Conservation (phyloP, 139 green algal species). For the Chlamydomonas sphaeroides region DNA sequence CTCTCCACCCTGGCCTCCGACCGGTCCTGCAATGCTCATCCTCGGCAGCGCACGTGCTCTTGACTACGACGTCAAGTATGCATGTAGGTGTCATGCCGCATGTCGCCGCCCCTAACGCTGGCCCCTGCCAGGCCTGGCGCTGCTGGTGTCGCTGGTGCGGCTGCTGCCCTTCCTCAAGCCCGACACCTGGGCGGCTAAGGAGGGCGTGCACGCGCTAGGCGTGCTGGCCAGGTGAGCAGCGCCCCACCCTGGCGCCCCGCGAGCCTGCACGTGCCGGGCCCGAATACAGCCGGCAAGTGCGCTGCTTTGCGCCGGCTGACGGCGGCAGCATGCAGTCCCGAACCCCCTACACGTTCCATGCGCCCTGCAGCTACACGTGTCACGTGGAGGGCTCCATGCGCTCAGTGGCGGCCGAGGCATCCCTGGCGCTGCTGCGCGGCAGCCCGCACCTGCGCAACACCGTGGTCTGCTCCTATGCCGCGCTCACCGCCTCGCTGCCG, state of each 20-base stretch:
- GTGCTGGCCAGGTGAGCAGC: conserved; percentile 55
- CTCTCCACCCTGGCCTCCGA: background rate
- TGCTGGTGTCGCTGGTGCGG: conserved; percentile 35
- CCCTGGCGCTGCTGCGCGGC: conserved; percentile 65
- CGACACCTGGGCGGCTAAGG: conserved; percentile 35
- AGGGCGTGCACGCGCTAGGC: conserved; percentile 47
- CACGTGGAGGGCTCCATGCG: conserved; percentile 52
- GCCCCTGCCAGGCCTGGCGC: background rate
- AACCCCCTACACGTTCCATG: no score
- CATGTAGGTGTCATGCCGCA: no score
- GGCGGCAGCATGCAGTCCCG: no score
- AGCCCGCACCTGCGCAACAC: conserved; percentile 70
- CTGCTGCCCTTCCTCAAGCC: conserved; percentile 57
- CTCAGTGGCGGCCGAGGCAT: conserved; percentile 50
- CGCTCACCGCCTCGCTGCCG: conserved; percentile 60
- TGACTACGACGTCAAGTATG: no score
- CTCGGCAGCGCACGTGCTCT: no score
- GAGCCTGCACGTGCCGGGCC: no score
- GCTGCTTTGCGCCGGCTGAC: no score
- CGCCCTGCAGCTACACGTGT: conserved; percentile 50
- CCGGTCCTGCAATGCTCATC: no score
- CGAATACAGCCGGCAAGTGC: no score
- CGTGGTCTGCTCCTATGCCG: conserved; percentile 67
- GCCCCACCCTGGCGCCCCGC: no score
- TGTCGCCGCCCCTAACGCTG: no score